Evolutionary conservation across 345 rosid genomes (phyloP), one percentile per base, ranked within the genome.

Genomic region (Nephelium lappaceum): DNA sequence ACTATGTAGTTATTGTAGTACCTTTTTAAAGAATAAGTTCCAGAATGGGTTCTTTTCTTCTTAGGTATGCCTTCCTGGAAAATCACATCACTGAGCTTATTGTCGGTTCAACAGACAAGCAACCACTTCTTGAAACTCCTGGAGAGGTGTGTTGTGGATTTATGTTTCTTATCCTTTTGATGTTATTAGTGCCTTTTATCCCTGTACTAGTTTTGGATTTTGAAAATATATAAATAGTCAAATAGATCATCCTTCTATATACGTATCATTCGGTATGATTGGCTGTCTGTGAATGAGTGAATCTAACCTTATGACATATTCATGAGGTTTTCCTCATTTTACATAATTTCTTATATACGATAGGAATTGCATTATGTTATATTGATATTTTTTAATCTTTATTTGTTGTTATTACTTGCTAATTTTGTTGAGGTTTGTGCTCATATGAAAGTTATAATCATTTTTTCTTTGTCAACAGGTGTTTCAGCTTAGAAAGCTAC

Each of bases 61-160:
- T 36, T 39, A 95, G 99, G 91, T 87, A 93, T 81, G 85, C 85
- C 74, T 83, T 74, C 80, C 71, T 87, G 64, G 90, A 83, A 38
- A 81, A 83, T 84, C 89, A 83, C 85, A 76, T 71, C 10, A 74
- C 97, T 25, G 92, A 91, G 88, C 91, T 66, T 72, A 87, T 91
- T 55, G 81, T 88, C 69, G 94, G 97, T 76, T 92, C 93, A 36
- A 92, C 98, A 77, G 90, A 92, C 79, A 82, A 88, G 85, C 97
- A 88, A 79, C 92, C 95, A 69, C 95, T 95, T 84, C 95, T 95
- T 72, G 97, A 93, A 84, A 91, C 97, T 80, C 97, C 97, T 0
- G 95, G 97, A 23, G 98, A 96, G 90, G 99, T 92, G 71, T 60
- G 78, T 61, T 41, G 66, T 80, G 61, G 55, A 53, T 74, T 58